These are phyloP conservation scores for Trametes sp. DNA, from an alignment of 1,284 basidiomycete genomes.

Conservation along the genomic window DNA sequence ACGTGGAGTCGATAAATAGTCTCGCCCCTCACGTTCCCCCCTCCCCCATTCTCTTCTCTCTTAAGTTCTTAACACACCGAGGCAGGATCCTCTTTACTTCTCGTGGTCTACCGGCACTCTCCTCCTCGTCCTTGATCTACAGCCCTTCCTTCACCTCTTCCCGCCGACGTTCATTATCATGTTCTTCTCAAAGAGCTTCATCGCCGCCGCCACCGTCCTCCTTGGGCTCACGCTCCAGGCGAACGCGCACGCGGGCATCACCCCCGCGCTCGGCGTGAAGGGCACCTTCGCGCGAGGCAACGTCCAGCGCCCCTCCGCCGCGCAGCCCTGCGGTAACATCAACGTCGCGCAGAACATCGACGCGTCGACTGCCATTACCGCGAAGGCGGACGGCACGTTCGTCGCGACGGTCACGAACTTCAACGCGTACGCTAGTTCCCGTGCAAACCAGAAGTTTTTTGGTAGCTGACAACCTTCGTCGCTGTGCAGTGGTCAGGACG, in stretches of 20 bases:
- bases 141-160: neutral
- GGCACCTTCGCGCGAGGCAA: conserved; percentile 50
- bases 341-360: conserved; percentile 52
- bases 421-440: conserved; percentile 51
- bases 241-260: conserved; percentile 54
- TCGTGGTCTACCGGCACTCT: conserved; percentile 5
- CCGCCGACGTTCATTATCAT: conserved; percentile 12
- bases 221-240: conserved; percentile 36
- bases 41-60: conserved; percentile 9
- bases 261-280: conserved; percentile 55
- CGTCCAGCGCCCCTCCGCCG: conserved; percentile 52
- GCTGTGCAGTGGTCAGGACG: conserved; percentile 50
- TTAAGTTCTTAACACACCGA: conserved; percentile 19
- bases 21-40: no score
- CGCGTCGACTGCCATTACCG: conserved; percentile 50
- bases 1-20: no score
- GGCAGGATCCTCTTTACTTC: conserved; percentile 31
- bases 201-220: conserved; percentile 28
- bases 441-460: neutral
- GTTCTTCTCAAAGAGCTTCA: conserved; percentile 35
- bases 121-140: neutral
- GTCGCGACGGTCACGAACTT: conserved; percentile 55
- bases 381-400: conserved; percentile 53
- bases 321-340: conserved; percentile 53
- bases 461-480: neutral